Conservation (phyloP, 345 rosid genomes). For the Populus nigra region DNA sequence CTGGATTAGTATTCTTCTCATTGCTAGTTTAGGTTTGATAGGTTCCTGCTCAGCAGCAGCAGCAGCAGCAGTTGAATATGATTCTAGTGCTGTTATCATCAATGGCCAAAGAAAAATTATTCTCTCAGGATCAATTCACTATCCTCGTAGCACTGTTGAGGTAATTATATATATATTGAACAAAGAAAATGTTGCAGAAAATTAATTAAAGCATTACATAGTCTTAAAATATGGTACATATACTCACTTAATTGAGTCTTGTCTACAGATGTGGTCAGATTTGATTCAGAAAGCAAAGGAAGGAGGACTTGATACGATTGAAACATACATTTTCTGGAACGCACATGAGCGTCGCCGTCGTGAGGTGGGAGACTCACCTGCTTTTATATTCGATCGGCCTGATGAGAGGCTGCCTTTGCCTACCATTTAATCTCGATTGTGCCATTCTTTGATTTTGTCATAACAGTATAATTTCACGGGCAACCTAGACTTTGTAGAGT, state of each 20-base stretch:
- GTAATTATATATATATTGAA: conserved; percentile 7
- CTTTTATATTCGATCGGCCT: no score
- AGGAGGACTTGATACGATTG: conserved; percentile 54
- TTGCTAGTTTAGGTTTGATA: not conserved
- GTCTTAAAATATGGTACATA: no score
- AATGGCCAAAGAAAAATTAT: conserved; percentile 46
- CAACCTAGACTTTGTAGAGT: conserved; percentile 40
- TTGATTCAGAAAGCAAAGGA: conserved; percentile 48
- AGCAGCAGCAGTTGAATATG: conserved; percentile 23
- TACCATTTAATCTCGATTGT: no score
- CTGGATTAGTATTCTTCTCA: not conserved
- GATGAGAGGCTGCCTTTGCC: no score
- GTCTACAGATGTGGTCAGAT: conserved; percentile 56
- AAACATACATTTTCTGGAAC: conserved; percentile 57
- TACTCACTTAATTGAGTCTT: no score
- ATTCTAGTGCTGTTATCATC: conserved; percentile 40
- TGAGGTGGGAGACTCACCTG: conserved; percentile 10
- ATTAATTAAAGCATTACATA: no score
- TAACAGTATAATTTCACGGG: conserved; percentile 21
- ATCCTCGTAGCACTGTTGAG: conserved; percentile 51
- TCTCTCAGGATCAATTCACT: conserved; percentile 48
- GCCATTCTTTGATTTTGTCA: no score
- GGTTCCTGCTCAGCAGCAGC: conserved; percentile 12
- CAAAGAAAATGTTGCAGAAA: no score
- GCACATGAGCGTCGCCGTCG: conserved; percentile 50